phyloP scores from a whole-genome alignment of 768 basidiomycete genomes.

The Porphyrellus cyaneotinctus region DNA sequence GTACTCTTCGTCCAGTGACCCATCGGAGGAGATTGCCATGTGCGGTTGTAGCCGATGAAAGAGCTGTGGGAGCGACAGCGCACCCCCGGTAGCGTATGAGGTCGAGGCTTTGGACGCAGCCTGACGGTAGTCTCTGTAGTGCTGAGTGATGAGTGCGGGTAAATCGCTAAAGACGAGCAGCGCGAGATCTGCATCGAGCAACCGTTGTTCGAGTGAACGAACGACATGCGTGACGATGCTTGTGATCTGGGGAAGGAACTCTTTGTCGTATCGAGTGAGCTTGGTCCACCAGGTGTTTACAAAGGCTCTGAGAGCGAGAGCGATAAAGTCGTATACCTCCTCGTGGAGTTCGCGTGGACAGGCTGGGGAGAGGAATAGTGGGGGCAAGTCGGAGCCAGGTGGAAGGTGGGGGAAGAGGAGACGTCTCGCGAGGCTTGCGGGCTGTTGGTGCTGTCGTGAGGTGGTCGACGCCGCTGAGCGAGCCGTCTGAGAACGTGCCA shows the following conservation, averaged over 20 bases:
- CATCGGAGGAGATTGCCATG: slow-evolving; percentile 68
- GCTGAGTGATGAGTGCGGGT: slow-evolving; percentile 66
- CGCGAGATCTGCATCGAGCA: slow-evolving; percentile 52
- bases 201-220: slow-evolving; percentile 56
- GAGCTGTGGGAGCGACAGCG: slow-evolving; percentile 56
- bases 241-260: slow-evolving; percentile 71
- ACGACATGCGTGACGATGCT: slow-evolving; percentile 54
- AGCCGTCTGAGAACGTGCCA: slow-evolving; percentile 12
- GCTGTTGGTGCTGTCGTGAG: slow-evolving; percentile 24
- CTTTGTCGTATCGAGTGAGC: slow-evolving; percentile 78
- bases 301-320: slow-evolving; percentile 73
- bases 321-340: slow-evolving; percentile 65
- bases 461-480: slow-evolving; percentile 24
- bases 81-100: slow-evolving; percentile 67
- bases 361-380: slow-evolving; percentile 44
- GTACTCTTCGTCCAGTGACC: slow-evolving; percentile 68
- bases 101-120: slow-evolving; percentile 58
- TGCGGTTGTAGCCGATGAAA: slow-evolving; percentile 85
- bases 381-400: slow-evolving; percentile 44
- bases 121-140: slow-evolving; percentile 74
- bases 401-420: slow-evolving; percentile 59
- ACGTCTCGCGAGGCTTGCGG: slow-evolving; percentile 45
- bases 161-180: slow-evolving; percentile 58
- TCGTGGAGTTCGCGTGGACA: slow-evolving; percentile 54
- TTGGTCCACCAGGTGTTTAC: slow-evolving; percentile 86